These are phyloP conservation scores for Metrosideros polymorpha DNA, from an alignment of 441 rosid species.

Conservation along the genomic window DNA sequence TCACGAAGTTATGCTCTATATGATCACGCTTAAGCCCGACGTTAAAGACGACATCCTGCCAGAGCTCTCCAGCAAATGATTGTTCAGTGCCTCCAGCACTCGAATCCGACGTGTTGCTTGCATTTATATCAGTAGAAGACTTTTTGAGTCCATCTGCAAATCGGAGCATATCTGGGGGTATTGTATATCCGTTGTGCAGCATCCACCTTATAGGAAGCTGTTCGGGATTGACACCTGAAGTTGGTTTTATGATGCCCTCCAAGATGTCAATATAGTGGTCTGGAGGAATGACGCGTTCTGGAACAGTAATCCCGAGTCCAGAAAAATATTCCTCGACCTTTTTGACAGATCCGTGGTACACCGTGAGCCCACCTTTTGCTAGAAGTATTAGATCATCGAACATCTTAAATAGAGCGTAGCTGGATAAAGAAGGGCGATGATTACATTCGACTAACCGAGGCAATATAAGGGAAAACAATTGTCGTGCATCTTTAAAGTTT, in stretches of 20 bases:
- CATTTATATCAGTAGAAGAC: slow-evolving; percentile 31
- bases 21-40: slow-evolving; percentile 57
- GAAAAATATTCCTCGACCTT: slow-evolving; percentile 85
- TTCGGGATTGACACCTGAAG: slow-evolving; percentile 42
- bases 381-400: slow-evolving; percentile 94
- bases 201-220: slow-evolving; percentile 95
- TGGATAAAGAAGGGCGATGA: slow-evolving; percentile 22
- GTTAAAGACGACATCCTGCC: slow-evolving; percentile 61
- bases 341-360: slow-evolving; percentile 84
- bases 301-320: slow-evolving; percentile 67
- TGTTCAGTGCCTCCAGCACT: slow-evolving; percentile 27
- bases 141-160: slow-evolving; percentile 38
- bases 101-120: slow-evolving; percentile 28
- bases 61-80: slow-evolving; percentile 70
- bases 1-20: slow-evolving; percentile 37
- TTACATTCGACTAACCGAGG: background rate
- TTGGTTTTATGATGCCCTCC: slow-evolving; percentile 79
- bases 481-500: background rate
- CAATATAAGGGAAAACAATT: background rate
- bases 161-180: slow-evolving; percentile 85
- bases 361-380: slow-evolving; percentile 89
- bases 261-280: slow-evolving; percentile 93
- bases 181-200: slow-evolving; percentile 86
- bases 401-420: slow-evolving; percentile 87
- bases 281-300: slow-evolving; percentile 92